Conservation (phyloP, 345 rosid genomes). For the Kandelia obovata region DNA sequence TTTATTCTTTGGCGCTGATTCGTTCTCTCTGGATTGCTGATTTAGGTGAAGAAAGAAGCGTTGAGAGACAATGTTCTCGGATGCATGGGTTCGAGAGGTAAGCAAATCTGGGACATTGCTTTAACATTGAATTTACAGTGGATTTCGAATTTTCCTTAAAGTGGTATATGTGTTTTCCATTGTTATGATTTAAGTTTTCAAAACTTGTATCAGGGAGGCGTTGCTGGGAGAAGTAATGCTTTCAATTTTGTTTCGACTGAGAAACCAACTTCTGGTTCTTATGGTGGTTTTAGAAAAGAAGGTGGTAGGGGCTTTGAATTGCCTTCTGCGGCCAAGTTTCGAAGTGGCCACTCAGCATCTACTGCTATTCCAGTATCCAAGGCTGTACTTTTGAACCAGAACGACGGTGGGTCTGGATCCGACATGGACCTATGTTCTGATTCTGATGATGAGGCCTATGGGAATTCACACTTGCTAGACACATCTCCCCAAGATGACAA, state of each 20-base stretch:
- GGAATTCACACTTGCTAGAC: conserved; percentile 47
- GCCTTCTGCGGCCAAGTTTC: conserved; percentile 19
- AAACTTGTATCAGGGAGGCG: conserved; percentile 15
- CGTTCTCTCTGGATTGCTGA: conserved; percentile 1
- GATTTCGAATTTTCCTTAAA: neutral
- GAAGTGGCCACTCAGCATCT: conserved; percentile 17
- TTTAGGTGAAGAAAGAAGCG: conserved; percentile 13
- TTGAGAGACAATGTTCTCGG: conserved; percentile 8
- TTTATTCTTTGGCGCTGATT: neutral
- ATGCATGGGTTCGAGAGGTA: conserved; percentile 17
- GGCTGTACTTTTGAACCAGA: neutral
- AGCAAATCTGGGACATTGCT: neutral
- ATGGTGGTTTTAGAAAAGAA: conserved; percentile 7
- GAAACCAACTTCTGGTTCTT: conserved; percentile 5
- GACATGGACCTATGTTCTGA: conserved; percentile 58
- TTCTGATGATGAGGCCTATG: conserved; percentile 59
- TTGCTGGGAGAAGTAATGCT: neutral
- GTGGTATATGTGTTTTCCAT: neutral
- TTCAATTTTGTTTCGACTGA: neutral
- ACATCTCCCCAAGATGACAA: conserved; percentile 65
- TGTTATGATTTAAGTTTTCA: neutral
- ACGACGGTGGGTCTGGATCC: conserved; percentile 48
- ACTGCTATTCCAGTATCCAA: conserved; percentile 13
- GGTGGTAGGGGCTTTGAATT: conserved; percentile 7
- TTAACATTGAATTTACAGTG: neutral